Percentiles rank a stretch among this genome's conserved stretches.
phyloP scores from a whole-genome alignment of 2,329 filamentous ascomycete genomes.

The Alternaria solani region DNA sequence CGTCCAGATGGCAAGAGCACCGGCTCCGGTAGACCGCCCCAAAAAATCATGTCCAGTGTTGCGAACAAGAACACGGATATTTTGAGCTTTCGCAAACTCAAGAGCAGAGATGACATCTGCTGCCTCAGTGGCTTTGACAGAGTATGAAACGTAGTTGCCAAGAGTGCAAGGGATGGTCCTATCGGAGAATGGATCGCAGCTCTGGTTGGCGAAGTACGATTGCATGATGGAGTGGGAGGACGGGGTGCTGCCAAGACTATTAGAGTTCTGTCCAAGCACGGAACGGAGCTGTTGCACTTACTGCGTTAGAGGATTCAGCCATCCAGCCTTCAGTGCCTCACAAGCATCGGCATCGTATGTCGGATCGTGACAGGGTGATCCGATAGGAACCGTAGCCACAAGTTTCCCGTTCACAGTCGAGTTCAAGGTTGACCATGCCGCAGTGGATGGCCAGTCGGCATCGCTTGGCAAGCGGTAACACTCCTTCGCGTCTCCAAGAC shows the following conservation, averaged over 20 bases:
- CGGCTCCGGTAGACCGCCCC: constrained; percentile 41
- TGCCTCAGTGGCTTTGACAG: constrained; percentile 40
- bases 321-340: constrained; percentile 25
- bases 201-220: constrained; percentile 20
- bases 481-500: neutral
- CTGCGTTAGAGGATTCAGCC: constrained; percentile 22
- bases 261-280: constrained; percentile 7
- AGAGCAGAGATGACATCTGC: constrained; percentile 21
- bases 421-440: constrained; percentile 49
- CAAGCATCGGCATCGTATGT: constrained; percentile 29
- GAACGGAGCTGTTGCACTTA: constrained; percentile 21
- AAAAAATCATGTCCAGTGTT: constrained; percentile 37
- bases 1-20: constrained; percentile 41
- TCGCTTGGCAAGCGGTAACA: constrained; percentile 42
- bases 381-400: constrained; percentile 52
- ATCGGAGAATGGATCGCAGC: constrained; percentile 25
- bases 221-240: constrained; percentile 21
- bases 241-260: constrained; percentile 9
- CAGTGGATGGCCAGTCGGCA: constrained; percentile 45
- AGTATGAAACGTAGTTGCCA: constrained; percentile 42
- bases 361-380: constrained; percentile 47
- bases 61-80: constrained; percentile 37
- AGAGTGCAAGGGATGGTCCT: constrained; percentile 19
- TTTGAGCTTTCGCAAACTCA: constrained; percentile 33
- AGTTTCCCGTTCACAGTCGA: constrained; percentile 49